Evolutionary conservation across 208 protist species (phyloP).

Genomic region (Acanthamoeba rhysodes): DNA sequence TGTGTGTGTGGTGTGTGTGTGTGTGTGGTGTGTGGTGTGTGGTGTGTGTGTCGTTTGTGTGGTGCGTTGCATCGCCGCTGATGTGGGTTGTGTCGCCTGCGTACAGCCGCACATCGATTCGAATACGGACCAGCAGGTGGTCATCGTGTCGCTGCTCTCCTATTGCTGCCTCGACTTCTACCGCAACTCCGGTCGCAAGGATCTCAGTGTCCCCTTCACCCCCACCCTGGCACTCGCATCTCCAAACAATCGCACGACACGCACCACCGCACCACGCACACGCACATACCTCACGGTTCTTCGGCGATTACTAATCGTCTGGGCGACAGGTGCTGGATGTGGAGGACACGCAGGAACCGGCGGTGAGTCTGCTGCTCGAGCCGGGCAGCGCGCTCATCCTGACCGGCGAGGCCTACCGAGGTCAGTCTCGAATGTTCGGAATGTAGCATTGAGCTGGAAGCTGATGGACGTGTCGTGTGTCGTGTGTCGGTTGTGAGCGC

Average conservation of each 20-base stretch:
- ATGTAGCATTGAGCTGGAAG: no score
- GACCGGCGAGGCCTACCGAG: neutral
- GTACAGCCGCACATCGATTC: conserved; percentile 29
- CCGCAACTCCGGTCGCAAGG: neutral
- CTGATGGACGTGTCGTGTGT: no score
- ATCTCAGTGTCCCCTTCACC: conserved; percentile 23
- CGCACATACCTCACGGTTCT: neutral
- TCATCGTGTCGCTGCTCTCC: conserved; percentile 43
- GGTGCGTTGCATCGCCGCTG: neutral
- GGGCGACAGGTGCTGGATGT: neutral
- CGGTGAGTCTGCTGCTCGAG: conserved; percentile 2
- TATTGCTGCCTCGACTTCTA: conserved; percentile 43
- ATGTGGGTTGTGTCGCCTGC: no score
- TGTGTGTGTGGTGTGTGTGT: no score
- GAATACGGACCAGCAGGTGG: conserved; percentile 3
- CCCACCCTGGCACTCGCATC: neutral
- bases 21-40: no score
- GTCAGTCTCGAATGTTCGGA: neutral
- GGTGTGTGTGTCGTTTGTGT: no score
- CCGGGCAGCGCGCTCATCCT: conserved; percentile 3
- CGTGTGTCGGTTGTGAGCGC: neutral
- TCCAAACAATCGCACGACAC: neutral
- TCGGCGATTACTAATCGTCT: no score
- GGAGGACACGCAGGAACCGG: neutral
- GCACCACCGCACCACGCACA: neutral